Evolutionary conservation across 2,329 filamentous ascomycete species (phyloP).

Genomic region (Xylaria sp.): DNA sequence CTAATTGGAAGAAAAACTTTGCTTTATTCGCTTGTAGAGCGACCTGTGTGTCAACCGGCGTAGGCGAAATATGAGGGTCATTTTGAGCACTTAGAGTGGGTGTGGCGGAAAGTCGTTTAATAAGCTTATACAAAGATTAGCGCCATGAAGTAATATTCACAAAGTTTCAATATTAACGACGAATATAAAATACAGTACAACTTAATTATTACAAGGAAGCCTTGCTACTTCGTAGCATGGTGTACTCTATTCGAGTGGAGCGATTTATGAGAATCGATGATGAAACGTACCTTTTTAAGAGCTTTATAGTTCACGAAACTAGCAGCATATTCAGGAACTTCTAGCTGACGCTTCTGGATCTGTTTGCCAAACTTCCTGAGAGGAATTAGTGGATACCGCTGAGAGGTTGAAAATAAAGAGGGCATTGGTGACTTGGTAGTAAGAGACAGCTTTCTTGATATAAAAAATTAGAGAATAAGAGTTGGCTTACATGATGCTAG

Average conservation of each 20-base stretch:
- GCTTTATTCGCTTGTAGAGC: constrained; percentile 96
- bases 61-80: constrained; percentile 62
- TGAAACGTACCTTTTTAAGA: constrained; percentile 84
- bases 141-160: constrained; percentile 15
- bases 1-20: constrained; percentile 97
- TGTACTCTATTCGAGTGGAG: background rate
- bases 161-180: background rate
- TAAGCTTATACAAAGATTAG: constrained; percentile 73
- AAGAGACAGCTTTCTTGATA: constrained; percentile 11
- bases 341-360: constrained; percentile 98
- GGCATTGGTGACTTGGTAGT: constrained; percentile 10
- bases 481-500: constrained; percentile 49
- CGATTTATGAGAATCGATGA: background rate
- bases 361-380: constrained; percentile 99
- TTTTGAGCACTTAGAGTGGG: constrained; percentile 83
- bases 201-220: constrained; percentile 25
- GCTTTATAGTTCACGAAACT: constrained; percentile 99
- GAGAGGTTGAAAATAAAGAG: background rate
- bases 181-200: constrained; percentile 33
- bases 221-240: constrained; percentile 22
- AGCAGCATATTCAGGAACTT: constrained; percentile 98
- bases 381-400: constrained; percentile 19
- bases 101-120: constrained; percentile 96
- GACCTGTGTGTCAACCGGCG: constrained; percentile 79
- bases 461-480: background rate